Evolutionary conservation across 108 stramenopile genomes (phyloP).

Genomic region (Nannochloropsis gaditana): DNA sequence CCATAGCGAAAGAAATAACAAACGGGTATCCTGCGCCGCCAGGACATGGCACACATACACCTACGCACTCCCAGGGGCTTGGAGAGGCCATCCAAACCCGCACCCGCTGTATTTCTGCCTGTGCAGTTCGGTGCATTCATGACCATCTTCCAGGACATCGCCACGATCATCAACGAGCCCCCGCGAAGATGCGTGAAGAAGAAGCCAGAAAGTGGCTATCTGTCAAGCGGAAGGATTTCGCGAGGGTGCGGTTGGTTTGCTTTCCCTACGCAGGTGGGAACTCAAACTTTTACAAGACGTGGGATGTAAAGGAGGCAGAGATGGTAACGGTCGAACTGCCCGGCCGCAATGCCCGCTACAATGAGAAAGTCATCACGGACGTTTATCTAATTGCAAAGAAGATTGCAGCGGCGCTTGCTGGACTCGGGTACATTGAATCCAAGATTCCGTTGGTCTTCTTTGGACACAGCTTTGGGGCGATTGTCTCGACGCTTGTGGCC

Average conservation of each 20-base stretch:
- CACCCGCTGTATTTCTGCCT: background rate
- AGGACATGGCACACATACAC: background rate
- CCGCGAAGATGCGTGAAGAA: background rate
- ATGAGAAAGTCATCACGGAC: slow-evolving; percentile 17
- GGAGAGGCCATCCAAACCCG: background rate
- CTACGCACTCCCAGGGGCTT: background rate
- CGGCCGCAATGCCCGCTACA: background rate
- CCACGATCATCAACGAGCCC: background rate
- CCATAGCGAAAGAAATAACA: background rate
- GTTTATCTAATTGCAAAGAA: background rate
- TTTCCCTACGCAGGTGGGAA: slow-evolving; percentile 17
- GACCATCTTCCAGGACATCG: background rate
- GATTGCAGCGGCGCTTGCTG: slow-evolving; percentile 1
- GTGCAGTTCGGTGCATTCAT: slow-evolving; percentile 8
- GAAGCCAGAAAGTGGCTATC: background rate
- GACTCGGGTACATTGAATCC: background rate
- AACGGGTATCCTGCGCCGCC: background rate
- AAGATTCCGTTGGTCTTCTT: slow-evolving; percentile 5
- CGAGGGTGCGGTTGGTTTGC: background rate
- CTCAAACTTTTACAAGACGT: slow-evolving; percentile 14
- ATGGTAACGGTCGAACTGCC: slow-evolving; percentile 7
- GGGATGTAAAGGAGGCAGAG: slow-evolving; percentile 11
- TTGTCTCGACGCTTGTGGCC: background rate
- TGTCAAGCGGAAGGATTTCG: background rate
- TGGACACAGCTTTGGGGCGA: slow-evolving; percentile 1